phyloP scores from a whole-genome alignment of 768 basidiomycete genomes.

The Podaxis sp. region DNA sequence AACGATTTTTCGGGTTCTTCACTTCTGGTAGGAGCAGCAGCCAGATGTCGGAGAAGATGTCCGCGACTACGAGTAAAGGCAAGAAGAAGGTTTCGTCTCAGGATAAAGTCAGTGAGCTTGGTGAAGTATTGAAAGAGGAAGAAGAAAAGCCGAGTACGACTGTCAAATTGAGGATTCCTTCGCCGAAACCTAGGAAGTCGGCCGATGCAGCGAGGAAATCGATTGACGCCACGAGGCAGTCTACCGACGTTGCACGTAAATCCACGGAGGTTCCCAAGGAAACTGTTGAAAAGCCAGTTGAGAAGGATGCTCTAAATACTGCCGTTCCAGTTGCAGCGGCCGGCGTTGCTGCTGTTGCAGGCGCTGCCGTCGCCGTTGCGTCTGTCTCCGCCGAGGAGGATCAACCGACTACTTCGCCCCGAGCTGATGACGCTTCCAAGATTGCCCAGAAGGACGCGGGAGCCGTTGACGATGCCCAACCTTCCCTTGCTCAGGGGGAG shows the following conservation, averaged over 20 bases:
- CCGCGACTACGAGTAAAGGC: conserved; percentile 30
- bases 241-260: conserved; percentile 1
- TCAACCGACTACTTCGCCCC: conserved; percentile 3
- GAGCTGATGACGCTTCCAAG: neutral
- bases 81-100: conserved; percentile 32
- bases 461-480: conserved; percentile 10
- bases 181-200: conserved; percentile 29
- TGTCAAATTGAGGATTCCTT: conserved; percentile 30
- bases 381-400: conserved; percentile 11
- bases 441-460: conserved; percentile 10
- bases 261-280: conserved; percentile 15
- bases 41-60: conserved; percentile 29
- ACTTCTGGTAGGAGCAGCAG: conserved; percentile 27
- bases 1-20: conserved; percentile 65
- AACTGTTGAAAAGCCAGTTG: conserved; percentile 1
- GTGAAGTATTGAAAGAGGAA: conserved; percentile 61
- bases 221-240: neutral
- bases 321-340: conserved; percentile 18
- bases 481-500: neutral
- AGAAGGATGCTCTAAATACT: conserved; percentile 14
- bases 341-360: conserved; percentile 1
- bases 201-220: conserved; percentile 25
- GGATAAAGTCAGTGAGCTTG: conserved; percentile 61
- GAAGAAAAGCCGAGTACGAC: conserved; percentile 17
- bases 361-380: conserved; percentile 20